These are phyloP conservation scores for Cercospora nicotianae DNA, from an alignment of 2,329 filamentous ascomycete species.

Conservation along the genomic window DNA sequence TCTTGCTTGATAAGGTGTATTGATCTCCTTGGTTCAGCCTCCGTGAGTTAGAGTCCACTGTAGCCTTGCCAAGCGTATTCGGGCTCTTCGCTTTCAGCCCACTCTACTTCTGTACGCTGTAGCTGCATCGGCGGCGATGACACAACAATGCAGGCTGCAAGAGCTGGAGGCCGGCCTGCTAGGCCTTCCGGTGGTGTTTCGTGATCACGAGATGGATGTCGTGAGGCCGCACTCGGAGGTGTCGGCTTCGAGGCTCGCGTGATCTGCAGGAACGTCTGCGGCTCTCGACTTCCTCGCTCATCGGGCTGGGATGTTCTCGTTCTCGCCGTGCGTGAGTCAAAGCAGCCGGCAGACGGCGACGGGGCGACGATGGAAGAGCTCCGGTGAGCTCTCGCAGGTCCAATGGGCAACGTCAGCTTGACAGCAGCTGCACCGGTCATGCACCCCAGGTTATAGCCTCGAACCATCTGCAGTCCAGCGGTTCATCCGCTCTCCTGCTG, in stretches of 20 bases:
- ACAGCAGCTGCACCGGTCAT: constrained; percentile 1
- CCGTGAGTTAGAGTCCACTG: neutral
- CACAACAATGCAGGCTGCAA: neutral
- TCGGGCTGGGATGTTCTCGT: neutral
- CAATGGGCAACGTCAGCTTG: neutral
- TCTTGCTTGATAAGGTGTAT: neutral
- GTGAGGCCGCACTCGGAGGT: neutral
- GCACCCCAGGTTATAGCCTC: constrained; percentile 5
- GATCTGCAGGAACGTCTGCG: neutral
- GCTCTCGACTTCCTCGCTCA: neutral
- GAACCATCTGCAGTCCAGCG: neutral
- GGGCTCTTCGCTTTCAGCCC: neutral
- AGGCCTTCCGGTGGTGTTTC: neutral
- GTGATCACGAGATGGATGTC: neutral
- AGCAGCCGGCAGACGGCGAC: neutral
- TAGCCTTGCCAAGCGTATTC: neutral
- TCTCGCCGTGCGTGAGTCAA: neutral
- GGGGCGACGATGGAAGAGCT: neutral
- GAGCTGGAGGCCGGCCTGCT: neutral
- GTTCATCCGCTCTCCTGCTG: constrained; percentile 4
- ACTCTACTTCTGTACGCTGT: neutral
- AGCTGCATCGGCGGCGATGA: neutral
- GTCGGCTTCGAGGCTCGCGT: neutral
- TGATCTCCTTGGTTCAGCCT: neutral
- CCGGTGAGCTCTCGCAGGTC: neutral